Conservation (phyloP, 495 filamentous ascomycete genomes). For the Aspergillus mulundensis region DNA sequence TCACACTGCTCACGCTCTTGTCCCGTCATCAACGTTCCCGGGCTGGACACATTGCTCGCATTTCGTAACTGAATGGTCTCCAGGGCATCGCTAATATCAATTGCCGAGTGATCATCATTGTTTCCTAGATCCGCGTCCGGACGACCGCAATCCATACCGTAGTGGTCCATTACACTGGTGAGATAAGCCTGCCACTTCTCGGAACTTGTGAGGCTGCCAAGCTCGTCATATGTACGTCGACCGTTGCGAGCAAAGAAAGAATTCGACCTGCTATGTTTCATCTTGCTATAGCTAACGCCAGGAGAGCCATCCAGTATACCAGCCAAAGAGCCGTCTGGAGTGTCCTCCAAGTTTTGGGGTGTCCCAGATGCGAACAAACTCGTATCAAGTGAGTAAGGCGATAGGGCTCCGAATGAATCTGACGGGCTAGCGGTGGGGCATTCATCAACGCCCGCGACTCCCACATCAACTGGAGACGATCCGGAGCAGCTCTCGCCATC, state of each 20-base stretch:
- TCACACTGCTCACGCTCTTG: not conserved
- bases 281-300: not conserved
- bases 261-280: not conserved
- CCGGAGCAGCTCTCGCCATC: constrained; percentile 7
- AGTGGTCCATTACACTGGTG: constrained; percentile 43
- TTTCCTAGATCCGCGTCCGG: constrained; percentile 63
- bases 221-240: constrained; percentile 1
- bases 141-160: constrained; percentile 65
- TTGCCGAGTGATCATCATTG: constrained; percentile 63
- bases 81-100: constrained; percentile 40
- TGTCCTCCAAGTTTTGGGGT: not conserved
- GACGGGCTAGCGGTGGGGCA: constrained; percentile 8
- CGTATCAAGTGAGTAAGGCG: constrained; percentile 6
- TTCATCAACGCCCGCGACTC: not conserved
- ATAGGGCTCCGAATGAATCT: constrained; percentile 13
- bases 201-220: constrained; percentile 18
- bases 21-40: constrained; percentile 10
- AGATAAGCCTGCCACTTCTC: constrained; percentile 40
- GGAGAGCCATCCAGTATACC: constrained; percentile 9
- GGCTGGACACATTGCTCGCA: constrained; percentile 10
- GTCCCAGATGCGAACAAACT: constrained; percentile 3
- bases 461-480: constrained; percentile 17
- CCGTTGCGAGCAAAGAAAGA: not conserved
- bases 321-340: constrained; percentile 12
- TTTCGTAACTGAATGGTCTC: constrained; percentile 23